phyloP scores from a whole-genome alignment of 2,329 filamentous ascomycete genomes.

The Kalmusia sp. region DNA sequence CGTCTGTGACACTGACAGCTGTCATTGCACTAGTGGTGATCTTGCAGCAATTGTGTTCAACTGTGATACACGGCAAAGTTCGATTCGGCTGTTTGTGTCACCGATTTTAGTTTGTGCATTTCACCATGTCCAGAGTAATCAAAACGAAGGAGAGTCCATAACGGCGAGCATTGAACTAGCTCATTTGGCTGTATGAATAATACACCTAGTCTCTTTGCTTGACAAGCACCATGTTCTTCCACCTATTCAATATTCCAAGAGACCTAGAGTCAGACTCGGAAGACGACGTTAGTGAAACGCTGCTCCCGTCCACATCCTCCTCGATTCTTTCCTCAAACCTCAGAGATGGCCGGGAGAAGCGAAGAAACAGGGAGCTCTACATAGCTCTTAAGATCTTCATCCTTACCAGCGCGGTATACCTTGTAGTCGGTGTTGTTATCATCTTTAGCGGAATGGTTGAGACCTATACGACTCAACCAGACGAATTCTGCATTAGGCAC shows the following conservation, averaged over 20 bases:
- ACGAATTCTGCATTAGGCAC: conserved; percentile 35
- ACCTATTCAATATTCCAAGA: conserved; percentile 2
- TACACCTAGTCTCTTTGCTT: background rate
- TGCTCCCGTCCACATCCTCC: conserved; percentile 3
- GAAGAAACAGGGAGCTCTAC: conserved; percentile 1
- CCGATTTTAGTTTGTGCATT: too few species aligned
- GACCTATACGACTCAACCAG: conserved; percentile 22
- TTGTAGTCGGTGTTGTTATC: conserved; percentile 23
- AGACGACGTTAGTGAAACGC: conserved; percentile 13
- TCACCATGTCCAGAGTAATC: too few species aligned
- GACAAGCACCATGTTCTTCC: conserved; percentile 12
- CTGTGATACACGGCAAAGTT: background rate
- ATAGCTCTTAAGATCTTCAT: conserved; percentile 21
- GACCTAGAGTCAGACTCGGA: conserved; percentile 4
- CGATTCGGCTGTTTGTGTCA: too few species aligned
- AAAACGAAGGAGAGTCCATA: background rate
- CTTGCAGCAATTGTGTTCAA: background rate
- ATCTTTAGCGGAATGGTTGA: conserved; percentile 18
- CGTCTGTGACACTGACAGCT: conserved; percentile 2
- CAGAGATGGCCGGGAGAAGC: background rate
- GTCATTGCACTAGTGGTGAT: background rate
- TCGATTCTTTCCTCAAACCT: background rate
- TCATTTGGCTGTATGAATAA: background rate
- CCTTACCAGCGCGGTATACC: conserved; percentile 26
- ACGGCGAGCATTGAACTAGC: background rate